Base-by-base conservation (phyloP, 306 rosid genomes). In the Comarum palustre region DNA sequence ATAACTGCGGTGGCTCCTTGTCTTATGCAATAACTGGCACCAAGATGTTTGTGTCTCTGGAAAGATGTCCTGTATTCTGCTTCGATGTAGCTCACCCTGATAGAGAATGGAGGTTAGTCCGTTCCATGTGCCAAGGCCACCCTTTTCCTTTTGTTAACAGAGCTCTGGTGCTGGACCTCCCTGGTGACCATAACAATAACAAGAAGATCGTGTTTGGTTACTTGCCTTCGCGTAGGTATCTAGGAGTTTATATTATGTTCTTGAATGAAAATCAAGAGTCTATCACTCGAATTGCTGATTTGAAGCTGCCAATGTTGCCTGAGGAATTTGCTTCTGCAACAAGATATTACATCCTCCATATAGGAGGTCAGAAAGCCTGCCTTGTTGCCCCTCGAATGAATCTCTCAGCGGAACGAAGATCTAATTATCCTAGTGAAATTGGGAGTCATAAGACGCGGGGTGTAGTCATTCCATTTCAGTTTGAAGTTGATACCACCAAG, bases 331-430 rank as follows among this genome's bases (percentile, higher is more conserved):
- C 4, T 0, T 9, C 1, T 0, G 19, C 17, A 25, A 0, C 0
- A 1, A 10, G 3, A 0, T 5, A 0, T 13, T 12, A 25, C 5
- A 25, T 25, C 29, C 7, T 57, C 17, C 63, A 57, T 25, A 57
- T 57, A 57, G 61, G 61, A 55, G 63, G 19, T 25, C 63, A 57
- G 63, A 57, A 57, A 57, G 63, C 63, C 32, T 57, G 63, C 19
- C 15, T 57, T 57, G 42, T 54, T 54, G 29, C 24, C 29, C 25
- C 60, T 27, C 15, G 3, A 54, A 9, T 54, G 60, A 12, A 0
- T 9, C 2, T 22, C 14, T 6, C 29, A 0, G 4, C 3, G 12
- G 6, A 54, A 54, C 24, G 6, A 50, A 10, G 0, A 50, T 1
- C 12, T 2, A 4, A 54, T 2, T 1, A n/a, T n/a, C n/a, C 2